phyloP scores from a whole-genome alignment of 106 monocot genomes.

The Narthecium ossifragum region DNA sequence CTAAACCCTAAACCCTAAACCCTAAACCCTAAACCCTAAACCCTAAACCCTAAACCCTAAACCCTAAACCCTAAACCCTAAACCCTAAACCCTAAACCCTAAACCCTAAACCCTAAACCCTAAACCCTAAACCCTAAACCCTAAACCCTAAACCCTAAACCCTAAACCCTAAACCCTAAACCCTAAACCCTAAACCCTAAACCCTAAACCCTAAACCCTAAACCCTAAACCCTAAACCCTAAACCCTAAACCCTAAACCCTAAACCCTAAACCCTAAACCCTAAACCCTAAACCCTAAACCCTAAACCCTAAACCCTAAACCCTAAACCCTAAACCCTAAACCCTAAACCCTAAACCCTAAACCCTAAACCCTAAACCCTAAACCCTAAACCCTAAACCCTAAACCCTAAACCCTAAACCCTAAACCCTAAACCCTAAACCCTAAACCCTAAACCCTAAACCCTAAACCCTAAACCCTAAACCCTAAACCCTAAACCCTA shows the following conservation, averaged over 20 bases:
- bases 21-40: slow-evolving; percentile 5
- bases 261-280: not conserved
- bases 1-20: slow-evolving; percentile 10
- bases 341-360: slow-evolving; percentile 7
- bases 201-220: not conserved
- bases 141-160: slow-evolving; percentile 7
- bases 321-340: slow-evolving; percentile 1
- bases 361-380: slow-evolving; percentile 9
- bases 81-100: slow-evolving; percentile 11
- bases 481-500: slow-evolving; percentile 16
- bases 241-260: not conserved
- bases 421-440: not conserved
- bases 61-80: slow-evolving; percentile 16
- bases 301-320: slow-evolving; percentile 3
- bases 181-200: not conserved
- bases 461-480: slow-evolving; percentile 12
- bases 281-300: not conserved
- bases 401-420: slow-evolving; percentile 11
- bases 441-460: slow-evolving; percentile 5
- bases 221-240: no score
- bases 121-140: slow-evolving; percentile 2
- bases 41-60: slow-evolving; percentile 14
- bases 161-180: slow-evolving; percentile 1
- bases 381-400: slow-evolving; percentile 14
- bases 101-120: slow-evolving; percentile 2